Percentiles rank a stretch among this genome's conserved stretches.
phyloP scores from a whole-genome alignment of 2,329 filamentous ascomycete genomes.

The Pseudogymnoascus sp. region DNA sequence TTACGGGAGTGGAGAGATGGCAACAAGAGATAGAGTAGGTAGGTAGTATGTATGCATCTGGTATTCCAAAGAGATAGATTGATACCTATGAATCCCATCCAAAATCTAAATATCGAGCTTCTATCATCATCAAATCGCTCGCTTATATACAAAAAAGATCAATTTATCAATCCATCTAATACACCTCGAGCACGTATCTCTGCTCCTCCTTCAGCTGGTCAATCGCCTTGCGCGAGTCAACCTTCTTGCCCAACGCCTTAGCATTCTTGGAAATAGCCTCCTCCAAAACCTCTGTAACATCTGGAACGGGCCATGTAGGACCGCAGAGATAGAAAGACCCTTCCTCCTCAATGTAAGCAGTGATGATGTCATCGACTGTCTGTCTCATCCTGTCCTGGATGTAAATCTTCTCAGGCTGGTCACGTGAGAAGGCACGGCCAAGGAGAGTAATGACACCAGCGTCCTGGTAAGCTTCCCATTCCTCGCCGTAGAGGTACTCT shows the following conservation, averaged over 20 bases:
- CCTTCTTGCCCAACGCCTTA: slow-evolving; percentile 62
- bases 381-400: slow-evolving; percentile 98
- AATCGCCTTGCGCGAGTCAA: slow-evolving; percentile 82
- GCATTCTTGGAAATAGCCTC: slow-evolving; percentile 79
- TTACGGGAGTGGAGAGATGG: not conserved
- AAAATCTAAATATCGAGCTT: not conserved
- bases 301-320: slow-evolving; percentile 95
- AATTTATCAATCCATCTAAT: slow-evolving; percentile 54
- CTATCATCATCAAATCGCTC: slow-evolving; percentile 5
- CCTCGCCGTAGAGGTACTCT: slow-evolving; percentile 97
- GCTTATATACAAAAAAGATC: slow-evolving; percentile 7
- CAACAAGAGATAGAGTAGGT: not conserved
- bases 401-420: slow-evolving; percentile 98
- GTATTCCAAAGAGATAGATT: not conserved
- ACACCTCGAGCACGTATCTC: slow-evolving; percentile 93
- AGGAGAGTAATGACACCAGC: slow-evolving; percentile 92
- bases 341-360: slow-evolving; percentile 79
- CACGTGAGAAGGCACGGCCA: slow-evolving; percentile 87
- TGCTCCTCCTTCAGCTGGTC: slow-evolving; percentile 93
- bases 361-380: slow-evolving; percentile 69
- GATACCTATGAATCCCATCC: not conserved
- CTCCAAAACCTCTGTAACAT: slow-evolving; percentile 87
- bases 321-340: slow-evolving; percentile 96
- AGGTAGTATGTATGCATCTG: not conserved
- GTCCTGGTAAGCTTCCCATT: slow-evolving; percentile 97